Conservation (phyloP, 306 rosid genomes). For the Morella rubra region DNA sequence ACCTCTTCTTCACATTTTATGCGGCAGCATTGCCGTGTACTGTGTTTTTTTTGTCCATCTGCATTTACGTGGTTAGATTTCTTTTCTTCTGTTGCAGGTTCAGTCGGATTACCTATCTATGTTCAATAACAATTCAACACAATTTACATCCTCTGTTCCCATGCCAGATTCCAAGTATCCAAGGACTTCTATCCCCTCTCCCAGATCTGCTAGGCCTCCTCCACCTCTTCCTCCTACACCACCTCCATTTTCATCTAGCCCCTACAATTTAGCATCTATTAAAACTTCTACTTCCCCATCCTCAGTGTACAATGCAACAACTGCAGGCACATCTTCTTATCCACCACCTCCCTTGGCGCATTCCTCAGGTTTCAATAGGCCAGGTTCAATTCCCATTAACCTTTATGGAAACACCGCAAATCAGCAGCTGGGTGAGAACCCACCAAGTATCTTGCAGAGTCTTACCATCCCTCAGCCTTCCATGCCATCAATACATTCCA, state of each 20-base stretch:
- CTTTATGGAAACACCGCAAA: slow-evolving; percentile 54
- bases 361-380: slow-evolving; percentile 56
- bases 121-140: slow-evolving; percentile 50
- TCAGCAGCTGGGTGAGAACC: slow-evolving; percentile 75
- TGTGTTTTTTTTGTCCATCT: slow-evolving; percentile 16
- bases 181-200: slow-evolving; percentile 61
- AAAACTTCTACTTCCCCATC: slow-evolving; percentile 62
- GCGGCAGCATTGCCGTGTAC: slow-evolving; percentile 15
- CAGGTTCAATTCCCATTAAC: slow-evolving; percentile 56
- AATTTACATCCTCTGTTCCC: slow-evolving; percentile 49
- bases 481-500: slow-evolving; percentile 65
- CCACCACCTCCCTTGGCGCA: slow-evolving; percentile 51
- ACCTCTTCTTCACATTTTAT: slow-evolving; percentile 21
- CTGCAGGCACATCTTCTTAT: slow-evolving; percentile 49
- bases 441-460: slow-evolving; percentile 56
- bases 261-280: slow-evolving; percentile 55
- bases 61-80: slow-evolving; percentile 10
- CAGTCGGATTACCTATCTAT: slow-evolving; percentile 67
- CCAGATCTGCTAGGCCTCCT: slow-evolving; percentile 70
- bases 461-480: slow-evolving; percentile 55
- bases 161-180: slow-evolving; percentile 63
- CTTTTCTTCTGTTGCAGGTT: slow-evolving; percentile 49
- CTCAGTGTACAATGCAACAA: slow-evolving; percentile 54
- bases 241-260: slow-evolving; percentile 77
- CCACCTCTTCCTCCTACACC: slow-evolving; percentile 99